Evolutionary conservation across 495 filamentous ascomycete species (phyloP).

Genomic region (Penicillium maclennaniae): DNA sequence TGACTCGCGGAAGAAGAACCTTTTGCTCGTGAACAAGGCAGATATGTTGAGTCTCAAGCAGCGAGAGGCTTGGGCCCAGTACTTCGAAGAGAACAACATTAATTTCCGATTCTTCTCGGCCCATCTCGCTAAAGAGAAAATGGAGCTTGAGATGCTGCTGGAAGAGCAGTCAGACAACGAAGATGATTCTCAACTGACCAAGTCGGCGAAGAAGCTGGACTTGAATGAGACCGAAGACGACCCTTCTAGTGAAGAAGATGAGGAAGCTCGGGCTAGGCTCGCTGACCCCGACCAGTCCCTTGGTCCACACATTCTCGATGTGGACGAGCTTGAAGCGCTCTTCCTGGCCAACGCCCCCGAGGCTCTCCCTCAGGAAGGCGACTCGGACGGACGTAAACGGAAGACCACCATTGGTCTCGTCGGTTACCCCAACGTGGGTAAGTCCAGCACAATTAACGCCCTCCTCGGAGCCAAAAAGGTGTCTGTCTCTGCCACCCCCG

Average conservation of each 20-base stretch:
- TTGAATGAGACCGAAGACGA: slow-evolving; percentile 42
- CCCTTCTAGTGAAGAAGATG: slow-evolving; percentile 19
- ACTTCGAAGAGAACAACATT: slow-evolving; percentile 78
- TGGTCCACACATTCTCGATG: slow-evolving; percentile 75
- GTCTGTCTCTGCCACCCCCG: slow-evolving; percentile 93
- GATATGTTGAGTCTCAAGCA: slow-evolving; percentile 97
- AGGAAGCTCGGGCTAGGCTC: slow-evolving; percentile 21
- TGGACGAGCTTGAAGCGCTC: slow-evolving; percentile 86
- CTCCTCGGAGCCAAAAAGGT: slow-evolving; percentile 98
- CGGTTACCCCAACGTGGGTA: slow-evolving; percentile 98
- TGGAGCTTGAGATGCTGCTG: slow-evolving; percentile 59
- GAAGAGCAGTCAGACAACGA: slow-evolving; percentile 46
- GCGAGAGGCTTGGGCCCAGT: slow-evolving; percentile 79
- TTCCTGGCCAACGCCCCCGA: slow-evolving; percentile 74
- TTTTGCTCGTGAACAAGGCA: slow-evolving; percentile 96
- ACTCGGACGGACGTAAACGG: slow-evolving; percentile 37
- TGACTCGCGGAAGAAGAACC: slow-evolving; percentile 79
- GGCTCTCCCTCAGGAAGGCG: slow-evolving; percentile 27
- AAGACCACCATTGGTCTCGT: slow-evolving; percentile 92
- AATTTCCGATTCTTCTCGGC: slow-evolving; percentile 96
- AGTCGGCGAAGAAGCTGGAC: slow-evolving; percentile 36
- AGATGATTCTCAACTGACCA: slow-evolving; percentile 38
- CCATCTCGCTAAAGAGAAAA: slow-evolving; percentile 79
- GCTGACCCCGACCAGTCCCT: slow-evolving; percentile 36
- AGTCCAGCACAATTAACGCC: slow-evolving; percentile 98